Evolutionary conservation across 2,329 filamentous ascomycete species (phyloP), one percentile per base, ranked within the genome.

Genomic region (Penicillium sp.): DNA sequence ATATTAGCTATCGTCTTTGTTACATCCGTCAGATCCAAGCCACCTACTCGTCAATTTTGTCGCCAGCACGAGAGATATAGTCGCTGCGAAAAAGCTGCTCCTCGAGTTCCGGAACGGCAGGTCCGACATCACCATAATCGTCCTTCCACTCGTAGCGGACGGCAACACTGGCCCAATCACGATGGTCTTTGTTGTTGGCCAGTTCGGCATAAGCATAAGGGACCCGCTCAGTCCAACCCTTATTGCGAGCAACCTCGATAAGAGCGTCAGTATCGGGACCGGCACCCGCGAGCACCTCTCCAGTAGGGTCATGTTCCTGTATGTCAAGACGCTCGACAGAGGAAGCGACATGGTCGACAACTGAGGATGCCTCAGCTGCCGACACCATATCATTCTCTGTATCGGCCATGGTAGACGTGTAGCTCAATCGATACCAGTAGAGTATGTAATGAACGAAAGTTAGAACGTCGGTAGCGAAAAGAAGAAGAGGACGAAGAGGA

Each of bases 51-150:
- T 79, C 74, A 60, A 89, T 86, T 16, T 85, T 78, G 30, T 83
- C 74, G 3, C 87, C 88, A 45, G 67, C 73, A 57, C 74, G 72
- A 51, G 72, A 71, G 42, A 77, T 70, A 74, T 70, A 69, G 38
- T 80, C 75, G 5, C 74, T 71, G 0, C 80, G 77, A 47, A 95
- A 99, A 6, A 99, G 81, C 59, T 86, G 75, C 7, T 78, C 60
- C 74, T 97, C 92, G 0, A 99, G 80, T 40, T 82, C 80, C 0
- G 79, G 74, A 45, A 84, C 80, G 41, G 75, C 76, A 0, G 90
- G 90, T 6, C 86, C 92, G 46, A 99, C 76, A 34, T 97, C 92
- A 2, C 92, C 93, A 58, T 80, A 88, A 2, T 95, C 89, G 10
- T 90, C 89, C 14, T 83, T 78, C 87, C 88, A 97, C 63, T 91